Percentiles rank a stretch among this genome's conserved stretches.
Conservation (phyloP, 2,329 filamentous ascomycete species). For the Alternaria ethzedia region DNA sequence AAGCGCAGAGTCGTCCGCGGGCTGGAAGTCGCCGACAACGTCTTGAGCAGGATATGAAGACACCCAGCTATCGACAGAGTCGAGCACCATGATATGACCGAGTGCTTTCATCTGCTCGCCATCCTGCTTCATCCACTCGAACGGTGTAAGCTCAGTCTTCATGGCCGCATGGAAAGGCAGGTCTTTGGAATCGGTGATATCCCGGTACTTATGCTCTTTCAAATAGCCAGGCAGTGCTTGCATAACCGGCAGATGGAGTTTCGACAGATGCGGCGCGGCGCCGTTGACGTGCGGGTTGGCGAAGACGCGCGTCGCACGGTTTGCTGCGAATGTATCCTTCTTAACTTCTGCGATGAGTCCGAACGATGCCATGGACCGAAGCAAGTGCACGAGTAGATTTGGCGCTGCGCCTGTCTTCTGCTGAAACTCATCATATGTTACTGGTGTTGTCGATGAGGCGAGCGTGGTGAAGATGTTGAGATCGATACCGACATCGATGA, state of each 20-base stretch:
- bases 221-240: conserved; percentile 42
- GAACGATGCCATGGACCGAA: conserved; percentile 44
- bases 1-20: conserved; percentile 21
- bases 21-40: conserved; percentile 20
- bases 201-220: conserved; percentile 31
- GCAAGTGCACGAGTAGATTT: conserved; percentile 37
- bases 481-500: neutral
- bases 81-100: conserved; percentile 37
- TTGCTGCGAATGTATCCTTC: conserved; percentile 38
- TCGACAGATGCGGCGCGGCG: conserved; percentile 32
- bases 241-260: conserved; percentile 26
- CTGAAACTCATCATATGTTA: conserved; percentile 25
- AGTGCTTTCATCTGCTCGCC: conserved; percentile 36
- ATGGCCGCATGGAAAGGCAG: conserved; percentile 36
- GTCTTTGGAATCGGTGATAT: conserved; percentile 31
- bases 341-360: conserved; percentile 37
- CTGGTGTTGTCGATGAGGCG: neutral
- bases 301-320: conserved; percentile 35
- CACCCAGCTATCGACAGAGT: conserved; percentile 27
- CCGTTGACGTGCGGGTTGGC: conserved; percentile 34
- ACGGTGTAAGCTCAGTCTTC: conserved; percentile 31
- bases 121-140: conserved; percentile 37
- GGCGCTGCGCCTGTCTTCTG: conserved; percentile 31
- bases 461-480: neutral
- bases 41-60: conserved; percentile 26